Evolutionary conservation across 2,329 filamentous ascomycete genomes (phyloP), one percentile per base, ranked within the genome.

Genomic region (Arachnomyces sp.): DNA sequence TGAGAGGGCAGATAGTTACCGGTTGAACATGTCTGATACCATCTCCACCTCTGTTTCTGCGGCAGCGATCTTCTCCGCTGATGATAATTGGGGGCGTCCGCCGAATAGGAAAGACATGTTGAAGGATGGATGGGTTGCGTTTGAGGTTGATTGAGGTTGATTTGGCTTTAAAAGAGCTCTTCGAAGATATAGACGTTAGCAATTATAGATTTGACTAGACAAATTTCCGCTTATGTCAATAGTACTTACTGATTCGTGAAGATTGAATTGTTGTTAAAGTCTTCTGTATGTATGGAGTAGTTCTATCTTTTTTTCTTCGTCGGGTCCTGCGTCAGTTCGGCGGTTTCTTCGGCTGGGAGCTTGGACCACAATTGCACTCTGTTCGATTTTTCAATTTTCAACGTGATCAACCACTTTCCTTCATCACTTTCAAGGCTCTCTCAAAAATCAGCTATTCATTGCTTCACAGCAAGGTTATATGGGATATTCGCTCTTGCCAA

Each of bases 1-100:
- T 17, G 35, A 32, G 38, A 31, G 42, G 29, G 36, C 28, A 28
- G 34, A 40, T 34, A 38, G 66, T 46, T 78, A 96, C 92, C 92
- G 86, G 73, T 88, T 90, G 77, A 95, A 94, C 83, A 96, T 95
- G 67, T 95, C 89, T 47, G 88, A 86, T 54, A 95, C 81, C 75
- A 96, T 89, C 70, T 95, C 92, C 68, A 96, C 87, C 73, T 98
- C 93, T 53, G 87, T 84, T 73, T 98, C 90, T 56, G 93, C 89
- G 57, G 87, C 86, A 57, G 86, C 85, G 65, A 98, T 92, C 78
- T 96, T 98, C 75, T 96, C 86, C 66, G 87, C 89, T 59, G 89
- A 95, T 49, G 87, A 84, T 63, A 89, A 84, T 72, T 95, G 87
- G 47, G 86, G 85, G 52, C 79, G 74, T 43, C 70, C 71, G 61